A percentile compares a stretch with the other conserved stretches of the same genome.
Conservation (phyloP, 495 filamentous ascomycete species). For the Pseudotulostoma volvatum region DNA sequence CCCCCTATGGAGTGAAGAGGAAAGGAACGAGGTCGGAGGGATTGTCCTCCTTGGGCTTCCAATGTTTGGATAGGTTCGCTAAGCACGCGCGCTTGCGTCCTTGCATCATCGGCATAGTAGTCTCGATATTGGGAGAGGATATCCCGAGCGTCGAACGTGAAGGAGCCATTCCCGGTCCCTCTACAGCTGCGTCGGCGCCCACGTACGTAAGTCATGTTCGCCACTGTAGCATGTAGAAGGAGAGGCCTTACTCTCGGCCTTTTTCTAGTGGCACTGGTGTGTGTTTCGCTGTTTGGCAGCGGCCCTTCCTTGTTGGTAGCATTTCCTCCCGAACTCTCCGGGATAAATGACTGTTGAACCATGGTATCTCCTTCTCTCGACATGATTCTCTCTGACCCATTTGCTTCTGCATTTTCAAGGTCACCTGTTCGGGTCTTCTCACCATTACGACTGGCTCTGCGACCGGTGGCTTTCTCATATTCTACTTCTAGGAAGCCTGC, state of each 20-base stretch:
- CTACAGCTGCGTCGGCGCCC: slow-evolving; percentile 5
- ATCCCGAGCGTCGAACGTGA: slow-evolving; percentile 24
- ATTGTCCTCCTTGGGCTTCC: too few species aligned
- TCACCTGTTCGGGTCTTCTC: too few species aligned
- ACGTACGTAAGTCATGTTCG: slow-evolving; percentile 70
- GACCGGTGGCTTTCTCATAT: slow-evolving; percentile 3
- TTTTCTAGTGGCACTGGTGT: too few species aligned
- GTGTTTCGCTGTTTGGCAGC: neutral
- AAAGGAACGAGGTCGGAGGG: too few species aligned
- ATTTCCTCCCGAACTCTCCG: too few species aligned
- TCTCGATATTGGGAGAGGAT: slow-evolving; percentile 16
- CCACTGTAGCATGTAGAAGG: slow-evolving; percentile 66
- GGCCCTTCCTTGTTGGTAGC: neutral
- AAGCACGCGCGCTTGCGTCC: slow-evolving; percentile 4
- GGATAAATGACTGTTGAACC: too few species aligned
- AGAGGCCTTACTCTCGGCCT: slow-evolving; percentile 37
- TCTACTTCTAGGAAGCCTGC: slow-evolving; percentile 47
- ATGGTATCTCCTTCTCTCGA: too few species aligned
- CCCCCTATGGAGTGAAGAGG: too few species aligned
- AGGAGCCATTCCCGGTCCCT: neutral
- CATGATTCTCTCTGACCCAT: too few species aligned
- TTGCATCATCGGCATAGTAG: slow-evolving; percentile 18
- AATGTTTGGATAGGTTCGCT: neutral
- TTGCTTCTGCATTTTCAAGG: too few species aligned
- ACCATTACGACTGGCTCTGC: slow-evolving; percentile 2